Percentiles rank a stretch among this genome's conserved stretches.
Evolutionary conservation across 2,329 filamentous ascomycete genomes (phyloP).

Genomic region (Phialophora verrucosa): DNA sequence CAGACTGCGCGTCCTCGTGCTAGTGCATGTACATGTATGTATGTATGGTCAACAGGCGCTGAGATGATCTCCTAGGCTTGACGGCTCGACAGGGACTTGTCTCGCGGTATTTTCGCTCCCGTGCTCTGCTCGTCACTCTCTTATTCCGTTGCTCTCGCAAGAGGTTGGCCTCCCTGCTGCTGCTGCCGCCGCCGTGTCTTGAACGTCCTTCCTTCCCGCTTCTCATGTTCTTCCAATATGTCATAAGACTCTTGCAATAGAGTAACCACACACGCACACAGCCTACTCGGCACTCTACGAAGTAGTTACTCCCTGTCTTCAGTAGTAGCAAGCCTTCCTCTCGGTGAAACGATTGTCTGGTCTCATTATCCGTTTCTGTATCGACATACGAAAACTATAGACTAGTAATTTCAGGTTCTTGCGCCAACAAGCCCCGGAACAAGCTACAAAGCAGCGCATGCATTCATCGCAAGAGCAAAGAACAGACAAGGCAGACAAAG

Average conservation of each 20-base stretch:
- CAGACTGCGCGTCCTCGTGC: not conserved
- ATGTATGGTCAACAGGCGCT: not conserved
- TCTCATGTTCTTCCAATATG: not conserved
- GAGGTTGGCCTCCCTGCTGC: not conserved
- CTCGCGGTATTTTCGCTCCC: not conserved
- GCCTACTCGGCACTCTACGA: not conserved
- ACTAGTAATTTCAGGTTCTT: slow-evolving; percentile 21
- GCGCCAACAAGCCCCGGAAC: not conserved
- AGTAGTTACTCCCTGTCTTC: too few relatives aligned
- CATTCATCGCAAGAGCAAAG: not conserved
- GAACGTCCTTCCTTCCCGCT: not conserved
- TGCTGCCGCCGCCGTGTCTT: not conserved
- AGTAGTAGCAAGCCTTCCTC: not conserved
- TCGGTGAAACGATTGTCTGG: slow-evolving; percentile 5
- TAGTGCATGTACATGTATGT: too few relatives aligned
- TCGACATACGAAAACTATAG: slow-evolving; percentile 4
- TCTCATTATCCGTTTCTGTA: slow-evolving; percentile 9
- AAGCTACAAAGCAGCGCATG: slow-evolving; percentile 11
- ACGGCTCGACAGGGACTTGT: not conserved
- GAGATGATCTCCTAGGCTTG: not conserved
- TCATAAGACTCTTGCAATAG: not conserved
- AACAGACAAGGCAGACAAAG: not conserved
- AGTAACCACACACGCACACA: not conserved
- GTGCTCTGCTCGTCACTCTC: not conserved
- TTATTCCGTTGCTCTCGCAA: not conserved